Base-by-base conservation (phyloP, 805 yeast genomes). In the Candida vartiovaarae region DNA sequence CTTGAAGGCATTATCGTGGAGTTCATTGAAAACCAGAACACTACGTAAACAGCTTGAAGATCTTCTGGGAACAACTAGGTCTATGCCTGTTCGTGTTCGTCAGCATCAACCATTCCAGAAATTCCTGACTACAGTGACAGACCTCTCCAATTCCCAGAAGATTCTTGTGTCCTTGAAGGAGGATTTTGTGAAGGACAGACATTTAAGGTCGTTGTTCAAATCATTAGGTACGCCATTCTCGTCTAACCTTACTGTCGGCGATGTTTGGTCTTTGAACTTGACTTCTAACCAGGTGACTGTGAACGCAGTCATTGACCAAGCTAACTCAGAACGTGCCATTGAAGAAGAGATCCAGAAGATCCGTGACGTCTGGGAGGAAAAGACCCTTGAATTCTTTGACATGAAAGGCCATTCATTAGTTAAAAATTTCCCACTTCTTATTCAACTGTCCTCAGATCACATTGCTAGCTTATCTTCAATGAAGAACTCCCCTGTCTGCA, bases 101-200 rank as follows among this genome's bases (percentile, higher is more conserved):
- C 88, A 79, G 48, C 83, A 85, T 57, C 66, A 79, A 1, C 89
- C 90, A 0, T 82, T 81, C 57, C 81, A 76, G 48, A 71, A 72
- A 20, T 66, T 82, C n/a, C 79, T 78, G 48, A 58, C 56, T 7
- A 48, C 51, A 1, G 58, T 84, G 7, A 74, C 74, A 38, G 57
- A 59, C 2, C 34, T 57, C 1, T 46, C 55, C 8, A 36, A 33
- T 9, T 51, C 57, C 2, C 61, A 58, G 39, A 53, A 52, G 33
- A 53, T 70, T 37, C 51, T 74, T 10, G 63, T 68, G 43, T 54
- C 70, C 28, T 61, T 87, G 44, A 75, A 72, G 44, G 73, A 79
- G 4, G 82, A 72, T 0, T 71, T 78, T 0, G 60, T 90, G 48
- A 74, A 74, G 42, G 71, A 70, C 0, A 67, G 89, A 24, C 97